Evolutionary conservation across 177 flowering plant species (phyloP).

Genomic region (Vitis hybrid): DNA sequence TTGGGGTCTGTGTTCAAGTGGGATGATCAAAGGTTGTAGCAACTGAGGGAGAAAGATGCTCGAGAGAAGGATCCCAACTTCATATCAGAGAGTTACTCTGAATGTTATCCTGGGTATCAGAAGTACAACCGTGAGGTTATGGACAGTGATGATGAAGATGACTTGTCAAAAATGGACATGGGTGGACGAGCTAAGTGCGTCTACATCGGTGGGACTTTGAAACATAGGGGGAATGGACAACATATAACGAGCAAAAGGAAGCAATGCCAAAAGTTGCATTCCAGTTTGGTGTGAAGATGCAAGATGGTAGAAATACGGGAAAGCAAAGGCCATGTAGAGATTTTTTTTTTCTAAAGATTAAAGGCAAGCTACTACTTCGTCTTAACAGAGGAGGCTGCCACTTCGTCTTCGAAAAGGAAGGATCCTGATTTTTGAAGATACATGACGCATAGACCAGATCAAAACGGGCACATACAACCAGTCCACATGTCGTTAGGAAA

Average conservation of each 20-base stretch:
- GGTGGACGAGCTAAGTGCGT: conserved; percentile 87
- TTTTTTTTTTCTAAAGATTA: too few species aligned
- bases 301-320: conserved; percentile 91
- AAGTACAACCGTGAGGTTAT: conserved; percentile 93
- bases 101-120: conserved; percentile 98
- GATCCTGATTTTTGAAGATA: too few species aligned
- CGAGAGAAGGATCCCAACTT: conserved; percentile 98
- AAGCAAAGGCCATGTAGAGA: conserved; percentile 46
- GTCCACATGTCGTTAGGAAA: too few species aligned
- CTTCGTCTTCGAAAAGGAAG: too few species aligned
- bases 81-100: conserved; percentile 96
- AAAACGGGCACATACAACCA: too few species aligned
- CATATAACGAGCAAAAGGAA: conserved; percentile 96
- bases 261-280: conserved; percentile 99
- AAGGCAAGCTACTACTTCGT: too few species aligned
- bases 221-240: conserved; percentile 97
- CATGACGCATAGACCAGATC: too few species aligned
- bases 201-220: conserved; percentile 99
- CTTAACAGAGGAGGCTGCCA: too few species aligned
- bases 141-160: conserved; percentile 93
- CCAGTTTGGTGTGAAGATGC: conserved; percentile 99
- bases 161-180: conserved; percentile 98
- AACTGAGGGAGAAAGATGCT: conserved; percentile 90
- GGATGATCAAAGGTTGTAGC: conserved; percentile 92
- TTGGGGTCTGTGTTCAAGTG: conserved; percentile 97